Conservation (phyloP, 805 yeast genomes). For the Kuraishia cidri region DNA sequence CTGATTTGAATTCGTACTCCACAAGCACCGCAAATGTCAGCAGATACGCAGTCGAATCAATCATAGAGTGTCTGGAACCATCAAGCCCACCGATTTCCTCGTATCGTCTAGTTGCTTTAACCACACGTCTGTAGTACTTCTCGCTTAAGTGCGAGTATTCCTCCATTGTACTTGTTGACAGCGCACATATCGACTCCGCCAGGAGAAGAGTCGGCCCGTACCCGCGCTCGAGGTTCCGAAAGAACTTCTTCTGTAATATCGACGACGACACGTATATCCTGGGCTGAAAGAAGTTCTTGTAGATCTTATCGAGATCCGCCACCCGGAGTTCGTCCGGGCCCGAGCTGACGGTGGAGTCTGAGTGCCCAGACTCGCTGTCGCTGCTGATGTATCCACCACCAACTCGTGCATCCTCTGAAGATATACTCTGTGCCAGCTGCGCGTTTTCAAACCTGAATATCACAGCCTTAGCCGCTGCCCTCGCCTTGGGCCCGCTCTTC, state of each 20-base stretch:
- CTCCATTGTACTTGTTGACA: background rate
- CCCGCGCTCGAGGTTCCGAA: background rate
- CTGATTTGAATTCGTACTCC: no score
- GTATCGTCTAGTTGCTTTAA: background rate
- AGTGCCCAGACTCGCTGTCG: no score
- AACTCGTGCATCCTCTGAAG: no score
- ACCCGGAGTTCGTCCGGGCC: no score
- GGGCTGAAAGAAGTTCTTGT: background rate
- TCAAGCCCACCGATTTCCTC: no score
- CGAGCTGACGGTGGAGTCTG: no score
- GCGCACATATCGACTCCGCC: background rate
- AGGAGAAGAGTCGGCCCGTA: background rate
- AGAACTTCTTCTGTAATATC: background rate
- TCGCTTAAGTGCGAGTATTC: background rate
- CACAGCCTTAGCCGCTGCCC: no score
- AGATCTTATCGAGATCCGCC: background rate
- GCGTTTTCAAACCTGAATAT: no score
- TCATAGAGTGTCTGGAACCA: no score
- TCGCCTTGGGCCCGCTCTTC: conserved; percentile 24
- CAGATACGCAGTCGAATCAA: no score
- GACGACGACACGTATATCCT: background rate
- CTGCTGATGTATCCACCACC: no score
- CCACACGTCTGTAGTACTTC: background rate
- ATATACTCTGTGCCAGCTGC: no score
- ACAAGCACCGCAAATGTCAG: background rate